phyloP scores from a whole-genome alignment of 352 stramenopile species.

The Globisporangium spiculum region DNA sequence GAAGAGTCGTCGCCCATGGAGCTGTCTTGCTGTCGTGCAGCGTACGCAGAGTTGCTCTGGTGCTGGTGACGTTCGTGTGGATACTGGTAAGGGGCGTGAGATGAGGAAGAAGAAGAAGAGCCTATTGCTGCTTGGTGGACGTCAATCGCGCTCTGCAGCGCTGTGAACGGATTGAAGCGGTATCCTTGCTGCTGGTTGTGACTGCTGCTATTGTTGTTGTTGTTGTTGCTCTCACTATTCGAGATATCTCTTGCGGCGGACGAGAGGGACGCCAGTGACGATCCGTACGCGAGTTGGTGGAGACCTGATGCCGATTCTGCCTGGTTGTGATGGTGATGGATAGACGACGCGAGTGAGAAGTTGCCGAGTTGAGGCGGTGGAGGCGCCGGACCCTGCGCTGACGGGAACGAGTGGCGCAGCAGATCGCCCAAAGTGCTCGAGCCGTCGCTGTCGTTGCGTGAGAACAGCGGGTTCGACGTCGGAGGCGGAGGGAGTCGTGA shows the following conservation, averaged over 20 bases:
- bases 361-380: conserved; percentile 16
- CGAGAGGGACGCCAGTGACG: conserved; percentile 23
- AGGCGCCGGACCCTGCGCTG: conserved; percentile 17
- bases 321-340: neutral
- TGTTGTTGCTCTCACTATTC: conserved; percentile 11
- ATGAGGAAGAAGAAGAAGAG: neutral
- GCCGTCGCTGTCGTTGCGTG: conserved; percentile 53
- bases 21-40: neutral
- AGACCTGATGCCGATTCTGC: conserved; percentile 29
- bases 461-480: conserved; percentile 52
- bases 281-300: conserved; percentile 50
- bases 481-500: conserved; percentile 28
- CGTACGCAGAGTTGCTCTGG: neutral
- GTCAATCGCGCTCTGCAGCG: conserved; percentile 58
- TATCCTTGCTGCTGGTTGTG: conserved; percentile 23
- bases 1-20: conserved; percentile 15
- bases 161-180: conserved; percentile 56
- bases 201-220: neutral
- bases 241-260: conserved; percentile 17
- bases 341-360: conserved; percentile 18
- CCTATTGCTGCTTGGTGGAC: conserved; percentile 24
- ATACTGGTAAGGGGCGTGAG: conserved; percentile 14
- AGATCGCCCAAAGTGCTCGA: conserved; percentile 44
- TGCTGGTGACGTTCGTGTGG: conserved; percentile 18
- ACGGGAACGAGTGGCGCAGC: conserved; percentile 40